Percentiles rank a stretch among this genome's conserved stretches.
Conservation (phyloP, 2,329 filamentous ascomycete species). For the Aspergillus luchuensis region DNA sequence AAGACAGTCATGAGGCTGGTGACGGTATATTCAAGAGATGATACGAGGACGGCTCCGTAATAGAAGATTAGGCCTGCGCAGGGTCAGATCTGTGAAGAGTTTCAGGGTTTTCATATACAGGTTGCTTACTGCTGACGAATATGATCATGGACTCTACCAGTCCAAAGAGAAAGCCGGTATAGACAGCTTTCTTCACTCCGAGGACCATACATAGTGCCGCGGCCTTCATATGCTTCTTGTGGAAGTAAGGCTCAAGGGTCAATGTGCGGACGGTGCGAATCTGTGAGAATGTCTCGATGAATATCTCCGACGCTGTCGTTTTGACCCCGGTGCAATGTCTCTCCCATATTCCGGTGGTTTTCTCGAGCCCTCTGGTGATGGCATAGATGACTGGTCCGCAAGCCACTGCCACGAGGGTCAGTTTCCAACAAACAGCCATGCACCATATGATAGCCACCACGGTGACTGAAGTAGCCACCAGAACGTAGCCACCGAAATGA, state of each 20-base stretch:
- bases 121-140: slow-evolving; percentile 61
- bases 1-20: slow-evolving; percentile 71
- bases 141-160: slow-evolving; percentile 72
- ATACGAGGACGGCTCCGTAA: slow-evolving; percentile 70
- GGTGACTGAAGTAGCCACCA: slow-evolving; percentile 69
- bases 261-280: slow-evolving; percentile 77
- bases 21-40: slow-evolving; percentile 52
- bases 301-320: slow-evolving; percentile 61
- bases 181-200: slow-evolving; percentile 67
- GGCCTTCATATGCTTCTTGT: slow-evolving; percentile 60
- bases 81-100: slow-evolving; percentile 3
- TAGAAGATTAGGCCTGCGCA: slow-evolving; percentile 72
- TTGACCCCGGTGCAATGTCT: slow-evolving; percentile 64
- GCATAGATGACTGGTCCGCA: slow-evolving; percentile 68
- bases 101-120: not conserved
- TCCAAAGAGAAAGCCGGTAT: slow-evolving; percentile 72
- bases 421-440: slow-evolving; percentile 71
- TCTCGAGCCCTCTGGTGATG: slow-evolving; percentile 66
- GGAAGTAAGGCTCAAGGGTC: slow-evolving; percentile 72
- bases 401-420: slow-evolving; percentile 74
- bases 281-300: slow-evolving; percentile 75
- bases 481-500: slow-evolving; percentile 70
- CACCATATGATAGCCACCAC: slow-evolving; percentile 73
- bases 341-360: slow-evolving; percentile 72
- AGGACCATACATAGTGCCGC: slow-evolving; percentile 57